Conservation (phyloP, 441 rosid genomes). For the Euphorbia schlechtendalii region DNA sequence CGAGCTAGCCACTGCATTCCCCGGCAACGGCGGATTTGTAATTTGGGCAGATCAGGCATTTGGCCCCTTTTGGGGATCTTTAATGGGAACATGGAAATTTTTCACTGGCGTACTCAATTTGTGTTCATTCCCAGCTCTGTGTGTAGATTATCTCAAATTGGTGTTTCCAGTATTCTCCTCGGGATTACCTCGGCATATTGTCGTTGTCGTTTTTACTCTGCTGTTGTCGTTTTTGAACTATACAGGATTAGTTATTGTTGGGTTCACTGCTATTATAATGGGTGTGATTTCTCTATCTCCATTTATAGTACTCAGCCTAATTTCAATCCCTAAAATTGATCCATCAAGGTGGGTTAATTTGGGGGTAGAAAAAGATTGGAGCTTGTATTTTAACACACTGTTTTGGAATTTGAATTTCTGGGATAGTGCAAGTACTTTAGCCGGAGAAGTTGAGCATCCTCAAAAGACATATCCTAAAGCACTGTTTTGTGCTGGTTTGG, state of each 20-base stretch:
- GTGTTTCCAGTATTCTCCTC: conserved; percentile 42
- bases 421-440: conserved; percentile 74
- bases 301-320: conserved; percentile 47
- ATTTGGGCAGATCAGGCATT: conserved; percentile 80
- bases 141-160: conserved; percentile 54
- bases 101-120: conserved; percentile 70
- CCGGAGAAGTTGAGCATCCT: conserved; percentile 81
- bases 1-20: conserved; percentile 68
- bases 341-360: conserved; percentile 64
- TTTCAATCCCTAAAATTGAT: conserved; percentile 58
- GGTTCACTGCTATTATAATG: conserved; percentile 45
- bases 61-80: conserved; percentile 65
- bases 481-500: conserved; percentile 44
- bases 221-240: conserved; percentile 53
- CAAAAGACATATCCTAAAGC: conserved; percentile 59
- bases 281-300: conserved; percentile 64
- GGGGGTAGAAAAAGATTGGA: conserved; percentile 66
- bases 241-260: conserved; percentile 62
- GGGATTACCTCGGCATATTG: conserved; percentile 47
- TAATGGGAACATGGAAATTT: conserved; percentile 80
- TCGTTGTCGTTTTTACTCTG: conserved; percentile 37
- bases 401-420: conserved; percentile 88
- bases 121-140: conserved; percentile 67
- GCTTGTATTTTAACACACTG: conserved; percentile 65
- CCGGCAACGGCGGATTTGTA: conserved; percentile 79